These are phyloP conservation scores for Stentor roeselii DNA, from an alignment of 73 alveolate species.

Conservation along the genomic window DNA sequence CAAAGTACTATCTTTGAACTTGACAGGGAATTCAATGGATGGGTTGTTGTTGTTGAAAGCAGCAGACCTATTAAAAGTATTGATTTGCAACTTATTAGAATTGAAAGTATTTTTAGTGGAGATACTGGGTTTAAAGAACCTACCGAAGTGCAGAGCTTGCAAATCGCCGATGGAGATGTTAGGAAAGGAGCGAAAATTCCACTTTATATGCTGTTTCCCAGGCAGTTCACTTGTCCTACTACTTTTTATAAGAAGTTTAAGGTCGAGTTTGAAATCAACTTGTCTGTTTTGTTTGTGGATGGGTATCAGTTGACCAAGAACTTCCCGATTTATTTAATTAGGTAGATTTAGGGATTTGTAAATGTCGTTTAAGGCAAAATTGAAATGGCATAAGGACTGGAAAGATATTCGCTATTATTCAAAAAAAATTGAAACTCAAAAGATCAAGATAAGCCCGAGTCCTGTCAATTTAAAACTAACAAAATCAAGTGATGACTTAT, in stretches of 20 bases:
- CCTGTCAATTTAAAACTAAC: background rate
- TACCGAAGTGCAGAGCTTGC: slow-evolving; percentile 81
- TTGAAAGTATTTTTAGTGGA: slow-evolving; percentile 56
- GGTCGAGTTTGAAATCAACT: slow-evolving; percentile 71
- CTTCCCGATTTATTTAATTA: slow-evolving; percentile 42
- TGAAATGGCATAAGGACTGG: no score
- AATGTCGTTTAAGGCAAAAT: background rate
- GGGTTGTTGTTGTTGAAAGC: background rate
- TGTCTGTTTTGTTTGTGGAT: slow-evolving; percentile 64
- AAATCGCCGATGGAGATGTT: slow-evolving; percentile 90
- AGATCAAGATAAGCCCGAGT: background rate
- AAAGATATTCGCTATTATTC: no score
- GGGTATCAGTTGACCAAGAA: slow-evolving; percentile 66
- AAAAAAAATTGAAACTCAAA: no score
- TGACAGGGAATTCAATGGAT: slow-evolving; percentile 14
- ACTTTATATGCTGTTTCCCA: slow-evolving; percentile 80
- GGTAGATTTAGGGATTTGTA: background rate
- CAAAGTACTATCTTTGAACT: background rate
- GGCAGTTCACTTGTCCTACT: slow-evolving; percentile 74
- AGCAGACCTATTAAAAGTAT: slow-evolving; percentile 55
- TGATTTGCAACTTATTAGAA: slow-evolving; percentile 75
- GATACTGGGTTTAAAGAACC: slow-evolving; percentile 49
- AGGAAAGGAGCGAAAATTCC: slow-evolving; percentile 81
- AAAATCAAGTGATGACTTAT: background rate
- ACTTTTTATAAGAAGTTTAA: slow-evolving; percentile 45